Conservation (phyloP, 176 grass and related monocot genomes). For the Melocanna baccifera region DNA sequence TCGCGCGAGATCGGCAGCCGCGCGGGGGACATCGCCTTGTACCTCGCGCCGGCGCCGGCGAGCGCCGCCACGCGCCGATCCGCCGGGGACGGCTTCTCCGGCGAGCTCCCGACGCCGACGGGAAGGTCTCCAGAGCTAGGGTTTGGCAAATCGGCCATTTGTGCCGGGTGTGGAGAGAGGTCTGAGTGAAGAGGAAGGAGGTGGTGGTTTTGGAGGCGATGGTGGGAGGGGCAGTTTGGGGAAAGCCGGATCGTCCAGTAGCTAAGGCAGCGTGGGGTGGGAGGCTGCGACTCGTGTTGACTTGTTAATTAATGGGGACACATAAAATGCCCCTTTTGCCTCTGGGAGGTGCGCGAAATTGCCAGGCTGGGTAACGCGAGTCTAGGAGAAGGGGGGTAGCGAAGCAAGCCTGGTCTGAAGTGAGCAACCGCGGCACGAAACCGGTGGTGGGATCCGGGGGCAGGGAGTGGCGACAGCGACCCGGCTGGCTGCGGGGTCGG, state of each 20-base stretch:
- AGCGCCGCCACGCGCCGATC: constrained; percentile 56
- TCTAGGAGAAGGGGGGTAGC: neutral
- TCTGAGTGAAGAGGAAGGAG: neutral
- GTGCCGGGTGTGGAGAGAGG: constrained; percentile 7
- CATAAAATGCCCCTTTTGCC: neutral
- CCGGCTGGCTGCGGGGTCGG: neutral
- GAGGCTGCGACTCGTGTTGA: constrained; percentile 21
- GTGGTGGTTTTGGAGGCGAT: constrained; percentile 36
- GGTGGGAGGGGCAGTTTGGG: constrained; percentile 54
- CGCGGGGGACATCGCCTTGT: constrained; percentile 95
- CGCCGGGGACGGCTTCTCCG: constrained; percentile 40
- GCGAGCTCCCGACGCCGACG: constrained; percentile 24
- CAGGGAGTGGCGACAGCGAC: constrained; percentile 41
- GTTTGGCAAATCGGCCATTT: constrained; percentile 49
- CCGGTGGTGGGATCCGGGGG: constrained; percentile 48
- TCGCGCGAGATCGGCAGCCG: constrained; percentile 77
- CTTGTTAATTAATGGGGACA: constrained; percentile 24
- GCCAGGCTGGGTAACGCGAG: neutral
- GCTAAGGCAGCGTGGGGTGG: constrained; percentile 23
- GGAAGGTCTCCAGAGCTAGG: constrained; percentile 45
- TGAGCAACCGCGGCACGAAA: constrained; percentile 54
- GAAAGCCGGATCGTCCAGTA: neutral
- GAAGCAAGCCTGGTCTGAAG: constrained; percentile 20
- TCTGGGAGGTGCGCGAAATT: neutral
- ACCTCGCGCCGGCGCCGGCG: constrained; percentile 60